Percentiles rank a stretch among this genome's conserved stretches.
Evolutionary conservation across 2,329 filamentous ascomycete genomes (phyloP).

Genomic region (Talaromyces sp.): DNA sequence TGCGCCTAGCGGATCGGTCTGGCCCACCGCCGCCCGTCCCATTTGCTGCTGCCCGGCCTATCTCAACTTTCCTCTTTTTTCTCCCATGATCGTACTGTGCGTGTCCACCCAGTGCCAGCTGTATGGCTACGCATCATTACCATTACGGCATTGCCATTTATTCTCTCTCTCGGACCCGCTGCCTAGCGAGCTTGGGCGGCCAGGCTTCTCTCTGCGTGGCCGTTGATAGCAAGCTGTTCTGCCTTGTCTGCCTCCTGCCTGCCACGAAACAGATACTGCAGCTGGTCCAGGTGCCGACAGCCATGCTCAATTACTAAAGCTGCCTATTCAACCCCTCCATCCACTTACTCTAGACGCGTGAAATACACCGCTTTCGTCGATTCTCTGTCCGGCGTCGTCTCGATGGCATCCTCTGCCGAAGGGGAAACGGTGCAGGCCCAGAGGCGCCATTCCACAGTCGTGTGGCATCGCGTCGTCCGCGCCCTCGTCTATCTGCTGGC

Average conservation of each 20-base stretch:
- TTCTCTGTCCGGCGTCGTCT: not conserved
- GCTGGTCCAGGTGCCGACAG: not conserved
- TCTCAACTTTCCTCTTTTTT: not conserved
- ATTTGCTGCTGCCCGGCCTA: not conserved
- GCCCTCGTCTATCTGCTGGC: slow-evolving; percentile 67
- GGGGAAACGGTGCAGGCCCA: not conserved
- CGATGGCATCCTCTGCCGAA: slow-evolving; percentile 3
- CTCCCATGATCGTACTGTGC: not conserved
- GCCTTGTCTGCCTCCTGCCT: not conserved
- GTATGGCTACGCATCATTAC: not conserved
- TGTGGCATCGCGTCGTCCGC: slow-evolving; percentile 58
- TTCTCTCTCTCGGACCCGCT: not conserved
- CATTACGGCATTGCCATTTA: not conserved
- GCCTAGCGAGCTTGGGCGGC: not conserved
- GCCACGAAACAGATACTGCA: not conserved
- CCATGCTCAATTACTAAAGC: not conserved
- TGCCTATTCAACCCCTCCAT: no score
- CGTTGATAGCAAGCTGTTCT: not conserved
- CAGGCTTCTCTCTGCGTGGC: not conserved
- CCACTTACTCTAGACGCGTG: not conserved
- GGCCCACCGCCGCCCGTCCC: not conserved
- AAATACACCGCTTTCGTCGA: not conserved
- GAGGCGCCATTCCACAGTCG: slow-evolving; percentile 25
- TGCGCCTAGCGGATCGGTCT: not conserved
- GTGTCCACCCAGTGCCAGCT: not conserved